Conservation (phyloP, 2,329 filamentous ascomycete genomes). For the Claviceps digitariae region DNA sequence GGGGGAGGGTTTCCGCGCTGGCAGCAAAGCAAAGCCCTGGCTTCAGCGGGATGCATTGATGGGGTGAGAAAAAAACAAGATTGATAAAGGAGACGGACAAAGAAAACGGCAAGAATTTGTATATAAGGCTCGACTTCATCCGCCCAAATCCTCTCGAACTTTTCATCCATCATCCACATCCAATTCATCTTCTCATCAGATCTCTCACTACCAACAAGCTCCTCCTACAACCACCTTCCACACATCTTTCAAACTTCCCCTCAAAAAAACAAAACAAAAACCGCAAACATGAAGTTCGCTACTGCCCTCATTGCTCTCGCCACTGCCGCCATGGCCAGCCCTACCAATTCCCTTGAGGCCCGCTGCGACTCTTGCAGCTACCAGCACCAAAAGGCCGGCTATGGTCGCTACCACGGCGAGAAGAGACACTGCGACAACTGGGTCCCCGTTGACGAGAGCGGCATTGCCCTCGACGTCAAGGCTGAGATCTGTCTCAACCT, state of each 20-base stretch:
- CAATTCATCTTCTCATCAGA: neutral
- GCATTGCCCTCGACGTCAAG: neutral
- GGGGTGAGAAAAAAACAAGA: too few relatives aligned
- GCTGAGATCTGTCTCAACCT: neutral
- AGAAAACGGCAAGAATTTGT: neutral
- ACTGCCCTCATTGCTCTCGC: neutral
- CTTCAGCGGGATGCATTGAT: neutral
- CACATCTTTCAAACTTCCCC: neutral
- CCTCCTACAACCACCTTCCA: neutral
- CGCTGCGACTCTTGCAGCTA: neutral
- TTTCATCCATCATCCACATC: neutral
- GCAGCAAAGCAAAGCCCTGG: neutral
- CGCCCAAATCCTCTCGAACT: neutral
- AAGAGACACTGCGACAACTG: neutral
- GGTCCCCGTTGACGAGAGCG: neutral
- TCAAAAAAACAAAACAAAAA: neutral
- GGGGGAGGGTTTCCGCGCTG: neutral
- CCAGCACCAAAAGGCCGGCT: neutral
- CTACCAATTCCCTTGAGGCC: neutral
- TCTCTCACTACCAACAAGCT: neutral
- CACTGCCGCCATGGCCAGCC: conserved; percentile 2
- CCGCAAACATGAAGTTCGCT: conserved; percentile 2
- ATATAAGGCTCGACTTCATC: neutral
- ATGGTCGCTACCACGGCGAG: neutral
- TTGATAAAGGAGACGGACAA: too few relatives aligned